Evolutionary conservation across 2,329 filamentous ascomycete genomes (phyloP), one percentile per base, ranked within the genome.

Genomic region (Mycocentrospora acerina): DNA sequence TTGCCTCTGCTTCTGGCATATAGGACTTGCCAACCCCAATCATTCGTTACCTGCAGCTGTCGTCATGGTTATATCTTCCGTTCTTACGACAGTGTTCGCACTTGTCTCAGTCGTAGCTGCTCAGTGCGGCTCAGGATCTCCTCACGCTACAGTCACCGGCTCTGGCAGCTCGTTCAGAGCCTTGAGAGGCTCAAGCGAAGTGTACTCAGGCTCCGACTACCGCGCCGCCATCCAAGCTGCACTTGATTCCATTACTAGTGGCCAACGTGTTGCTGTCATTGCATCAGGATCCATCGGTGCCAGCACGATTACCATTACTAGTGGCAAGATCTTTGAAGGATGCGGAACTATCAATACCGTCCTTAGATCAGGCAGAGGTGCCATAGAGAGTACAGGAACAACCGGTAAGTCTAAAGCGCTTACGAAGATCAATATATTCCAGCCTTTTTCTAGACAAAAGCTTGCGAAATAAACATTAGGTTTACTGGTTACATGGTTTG

Each of bases 281-380:
- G 76, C 77, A 0, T 78, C 75, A 0, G 78, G 78, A 4, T 76
- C 74, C 29, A 78, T 80, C 35, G 77, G 77, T 19, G 70, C 74
- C n/a, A 70, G 54, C 49, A 79, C 74, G 24, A 74, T 80, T 54
- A 70, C 60, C 16, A 71, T 81, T 44, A 49, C 55, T 24, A 74
- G 71, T 52, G 77, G 77, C 39, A 79, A 78, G 59, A 80, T 67
- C 28, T 80, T 81, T 32, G 78, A 81, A 47, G 78, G 76, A 22
- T 81, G 78, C 55, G 77, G 78, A 28, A 79, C 77, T 29, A 77
- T 81, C 57, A 68, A 80, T 40, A 68, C 67, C 0, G 71, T 53
- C 16, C 59, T 56, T 38, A 68, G 60, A 4, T 49, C 55, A 24
- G 76, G 73, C 1, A 71, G 69, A 14, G 78, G 78, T 13, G 75